phyloP scores from a whole-genome alignment of 73 alveolate genomes.

The Paramecium octaurelia region DNA sequence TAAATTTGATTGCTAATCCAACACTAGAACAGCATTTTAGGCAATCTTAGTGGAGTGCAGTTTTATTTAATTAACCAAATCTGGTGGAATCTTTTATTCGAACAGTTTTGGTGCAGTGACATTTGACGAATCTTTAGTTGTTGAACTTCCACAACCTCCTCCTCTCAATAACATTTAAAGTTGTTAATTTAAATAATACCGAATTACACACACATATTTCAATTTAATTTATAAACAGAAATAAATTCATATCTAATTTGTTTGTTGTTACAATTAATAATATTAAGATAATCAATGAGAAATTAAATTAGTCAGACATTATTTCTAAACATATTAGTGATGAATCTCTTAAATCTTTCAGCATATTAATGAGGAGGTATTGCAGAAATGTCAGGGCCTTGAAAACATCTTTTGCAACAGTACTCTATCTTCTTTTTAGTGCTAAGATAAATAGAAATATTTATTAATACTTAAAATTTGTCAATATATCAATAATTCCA shows the following conservation, averaged over 20 bases:
- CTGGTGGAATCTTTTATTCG: not conserved
- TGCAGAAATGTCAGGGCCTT: constrained; percentile 45
- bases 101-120: not conserved
- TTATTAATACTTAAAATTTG: not conserved
- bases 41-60: not conserved
- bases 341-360: not conserved
- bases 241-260: not conserved
- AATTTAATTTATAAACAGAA: too few species aligned
- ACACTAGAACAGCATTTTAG: not conserved
- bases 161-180: not conserved
- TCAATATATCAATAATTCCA: constrained; percentile 36
- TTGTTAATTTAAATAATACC: not conserved
- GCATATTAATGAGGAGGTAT: constrained; percentile 42
- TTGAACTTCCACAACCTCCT: constrained; percentile 23
- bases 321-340: not conserved
- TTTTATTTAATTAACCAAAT: not conserved
- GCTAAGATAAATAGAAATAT: not conserved
- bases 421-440: not conserved
- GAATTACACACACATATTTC: not conserved
- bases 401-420: constrained; percentile 18
- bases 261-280: not conserved
- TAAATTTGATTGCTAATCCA: not conserved
- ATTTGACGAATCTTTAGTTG: not conserved
- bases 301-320: not conserved
- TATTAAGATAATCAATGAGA: not conserved